Evolutionary conservation across 2,329 filamentous ascomycete species (phyloP).

Genomic region (Trichoderma harzianum): DNA sequence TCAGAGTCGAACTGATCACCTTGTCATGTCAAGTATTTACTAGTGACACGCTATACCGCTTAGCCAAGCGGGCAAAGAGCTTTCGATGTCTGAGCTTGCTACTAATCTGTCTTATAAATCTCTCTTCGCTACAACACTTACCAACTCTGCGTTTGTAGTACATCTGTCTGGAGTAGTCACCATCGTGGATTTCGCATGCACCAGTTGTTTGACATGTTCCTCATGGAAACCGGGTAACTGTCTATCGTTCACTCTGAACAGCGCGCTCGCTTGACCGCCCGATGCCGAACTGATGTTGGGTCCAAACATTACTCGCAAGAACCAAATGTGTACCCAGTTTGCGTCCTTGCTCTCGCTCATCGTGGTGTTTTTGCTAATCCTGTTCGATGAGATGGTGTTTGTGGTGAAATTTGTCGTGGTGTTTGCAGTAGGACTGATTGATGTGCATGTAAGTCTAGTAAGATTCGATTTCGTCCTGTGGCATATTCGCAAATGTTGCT

Average conservation of each 20-base stretch:
- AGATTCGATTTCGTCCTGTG: background rate
- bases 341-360: too few relatives aligned
- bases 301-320: background rate
- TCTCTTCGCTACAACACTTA: background rate
- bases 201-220: too few relatives aligned
- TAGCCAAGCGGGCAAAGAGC: conserved; percentile 18
- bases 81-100: background rate
- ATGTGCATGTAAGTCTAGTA: background rate
- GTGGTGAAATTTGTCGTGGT: too few relatives aligned
- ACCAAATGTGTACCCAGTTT: too few relatives aligned
- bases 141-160: background rate
- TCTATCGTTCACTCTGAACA: too few relatives aligned
- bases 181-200: too few relatives aligned
- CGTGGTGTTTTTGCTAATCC: too few relatives aligned
- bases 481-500: background rate
- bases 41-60: conserved; percentile 21
- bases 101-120: background rate
- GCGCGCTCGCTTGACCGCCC: too few relatives aligned
- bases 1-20: conserved; percentile 20
- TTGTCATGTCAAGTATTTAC: conserved; percentile 19
- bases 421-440: background rate
- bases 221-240: too few relatives aligned
- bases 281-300: background rate
- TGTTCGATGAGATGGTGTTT: too few relatives aligned
- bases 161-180: background rate